Evolutionary conservation across 148 eudicot species (phyloP), one percentile per base, ranked within the genome.

Genomic region (Vaccinium corymbosum): DNA sequence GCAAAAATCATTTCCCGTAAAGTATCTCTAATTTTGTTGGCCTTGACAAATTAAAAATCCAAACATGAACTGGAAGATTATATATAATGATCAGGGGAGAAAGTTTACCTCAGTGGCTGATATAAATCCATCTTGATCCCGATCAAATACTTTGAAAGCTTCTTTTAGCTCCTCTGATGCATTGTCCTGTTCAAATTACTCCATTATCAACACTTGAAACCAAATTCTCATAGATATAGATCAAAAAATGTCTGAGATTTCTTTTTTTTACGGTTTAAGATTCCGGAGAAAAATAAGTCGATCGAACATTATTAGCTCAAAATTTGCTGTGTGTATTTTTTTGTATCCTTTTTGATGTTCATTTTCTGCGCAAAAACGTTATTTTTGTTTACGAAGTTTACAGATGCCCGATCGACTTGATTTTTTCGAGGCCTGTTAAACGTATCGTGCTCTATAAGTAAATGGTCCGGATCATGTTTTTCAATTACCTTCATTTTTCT

Each of bases 41-140:
- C 66, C 66, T 57, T 57, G 62, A 57, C 62, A 57, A 57, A 20
- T 13, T 53, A 53, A 53, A 53, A 53, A 53, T 53, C 57, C 4
- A 3, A 56, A 16, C 59, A 56, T 16, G 59, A 6, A 56, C 66
- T 62, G n/a, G 12, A n/a, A 62, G 25, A n/a, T n/a, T 1, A 22
- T 11, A 2, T 19, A 20, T 7, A 17, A 73, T 42, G 48, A 27
- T 27, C 27, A 20, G 20, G 2, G 20, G 19, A 38, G 35, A 35
- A 19, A 25, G 17, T 35, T 82, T 29, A 90, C 92, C 91, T 90
- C 91, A 57, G 75, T 56, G 46, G 91, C 87, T 17, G 92, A 90
- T 72, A 90, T 90, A 72, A 83, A 90, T 78, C 92, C 92, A 86
- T 90, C 92, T 86, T 90, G 92, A 83, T 90, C 88, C 29, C 92